phyloP scores from a whole-genome alignment of 345 rosid species.

The Citrus glauca region DNA sequence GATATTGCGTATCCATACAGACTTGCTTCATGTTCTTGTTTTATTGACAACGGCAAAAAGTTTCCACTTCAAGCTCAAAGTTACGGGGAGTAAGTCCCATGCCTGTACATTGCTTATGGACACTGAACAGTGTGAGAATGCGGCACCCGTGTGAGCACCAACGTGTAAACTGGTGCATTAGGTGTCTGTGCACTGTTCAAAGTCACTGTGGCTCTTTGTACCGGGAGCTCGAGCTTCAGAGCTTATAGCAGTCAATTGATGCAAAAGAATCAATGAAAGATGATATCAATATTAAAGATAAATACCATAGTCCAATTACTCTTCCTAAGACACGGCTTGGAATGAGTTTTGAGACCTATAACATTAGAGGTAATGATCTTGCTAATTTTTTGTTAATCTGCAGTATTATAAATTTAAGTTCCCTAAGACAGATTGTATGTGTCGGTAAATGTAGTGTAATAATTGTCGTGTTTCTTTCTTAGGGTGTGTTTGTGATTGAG shows the following conservation, averaged over 20 bases:
- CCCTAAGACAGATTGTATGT: accelerated
- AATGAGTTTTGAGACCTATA: too few species aligned
- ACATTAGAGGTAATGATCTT: too few species aligned
- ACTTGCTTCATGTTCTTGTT: neutral
- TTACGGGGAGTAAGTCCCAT: neutral
- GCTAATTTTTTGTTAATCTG: too few species aligned
- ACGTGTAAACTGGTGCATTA: neutral
- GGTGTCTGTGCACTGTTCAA: neutral
- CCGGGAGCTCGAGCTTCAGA: neutral
- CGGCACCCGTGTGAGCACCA: neutral
- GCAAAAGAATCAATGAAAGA: neutral
- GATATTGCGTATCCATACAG: neutral
- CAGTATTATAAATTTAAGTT: too few species aligned
- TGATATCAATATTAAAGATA: neutral
- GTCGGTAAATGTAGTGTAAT: too few species aligned
- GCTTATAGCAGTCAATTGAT: neutral
- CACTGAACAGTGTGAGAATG: too few species aligned
- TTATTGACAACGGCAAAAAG: too few species aligned
- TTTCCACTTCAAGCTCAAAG: neutral
- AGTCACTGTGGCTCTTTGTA: neutral
- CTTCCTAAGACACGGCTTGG: neutral
- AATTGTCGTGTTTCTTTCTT: too few species aligned
- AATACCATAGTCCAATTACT: neutral
- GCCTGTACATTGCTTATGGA: neutral
- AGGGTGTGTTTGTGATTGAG: too few species aligned